phyloP scores from a whole-genome alignment of 495 filamentous ascomycete species.

The Hypoxylon fragiforme region DNA sequence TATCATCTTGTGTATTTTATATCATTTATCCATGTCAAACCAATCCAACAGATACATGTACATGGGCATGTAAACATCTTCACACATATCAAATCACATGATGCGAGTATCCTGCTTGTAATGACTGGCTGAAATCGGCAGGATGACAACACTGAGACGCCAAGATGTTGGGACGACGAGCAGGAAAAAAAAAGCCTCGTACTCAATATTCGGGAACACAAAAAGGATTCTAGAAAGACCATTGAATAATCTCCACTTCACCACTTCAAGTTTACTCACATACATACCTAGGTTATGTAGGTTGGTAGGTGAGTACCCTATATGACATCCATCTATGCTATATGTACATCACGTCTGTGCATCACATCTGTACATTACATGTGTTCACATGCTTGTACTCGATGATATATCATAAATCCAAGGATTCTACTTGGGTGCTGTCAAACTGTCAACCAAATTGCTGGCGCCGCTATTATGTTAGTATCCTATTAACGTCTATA shows the following conservation, averaged over 20 bases:
- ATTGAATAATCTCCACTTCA: too few relatives aligned
- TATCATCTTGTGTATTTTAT: too few relatives aligned
- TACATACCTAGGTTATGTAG: neutral
- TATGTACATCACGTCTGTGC: too few relatives aligned
- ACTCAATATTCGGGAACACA: neutral
- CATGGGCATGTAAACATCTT: too few relatives aligned
- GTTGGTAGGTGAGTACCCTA: too few relatives aligned
- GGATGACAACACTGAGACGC: constrained; percentile 4
- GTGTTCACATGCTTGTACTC: neutral
- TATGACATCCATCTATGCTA: too few relatives aligned
- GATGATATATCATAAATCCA: constrained; percentile 23
- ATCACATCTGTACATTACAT: too few relatives aligned
- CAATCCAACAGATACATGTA: too few relatives aligned
- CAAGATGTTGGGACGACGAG: neutral
- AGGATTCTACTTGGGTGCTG: neutral
- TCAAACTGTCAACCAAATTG: constrained; percentile 16
- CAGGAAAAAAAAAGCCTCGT: constrained; percentile 9
- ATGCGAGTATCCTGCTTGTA: constrained; percentile 19
- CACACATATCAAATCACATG: constrained; percentile 30
- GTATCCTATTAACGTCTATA: constrained; percentile 11
- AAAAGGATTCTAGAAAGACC: constrained; percentile 26
- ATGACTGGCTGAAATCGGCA: constrained; percentile 8
- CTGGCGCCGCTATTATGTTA: constrained; percentile 6
- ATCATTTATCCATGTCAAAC: too few relatives aligned
- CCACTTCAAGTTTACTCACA: too few relatives aligned